Conservation (phyloP, 1,284 basidiomycete genomes). For the Sporisorium graminicola region DNA sequence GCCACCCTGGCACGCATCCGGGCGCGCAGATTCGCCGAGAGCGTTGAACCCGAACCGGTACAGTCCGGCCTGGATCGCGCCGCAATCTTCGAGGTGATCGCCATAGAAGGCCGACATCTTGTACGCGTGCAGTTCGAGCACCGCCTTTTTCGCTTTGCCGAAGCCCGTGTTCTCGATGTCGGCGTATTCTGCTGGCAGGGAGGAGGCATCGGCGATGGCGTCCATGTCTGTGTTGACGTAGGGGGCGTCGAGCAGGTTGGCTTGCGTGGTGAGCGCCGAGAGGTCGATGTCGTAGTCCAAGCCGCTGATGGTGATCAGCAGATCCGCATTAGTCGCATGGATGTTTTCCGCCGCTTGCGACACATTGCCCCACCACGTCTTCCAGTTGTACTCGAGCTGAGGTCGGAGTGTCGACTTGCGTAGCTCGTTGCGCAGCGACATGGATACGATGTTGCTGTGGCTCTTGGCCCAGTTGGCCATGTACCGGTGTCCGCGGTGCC, state of each 20-base stretch:
- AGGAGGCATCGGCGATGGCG: constrained; percentile 18
- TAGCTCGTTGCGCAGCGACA: constrained; percentile 49
- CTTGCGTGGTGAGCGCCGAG: constrained; percentile 27
- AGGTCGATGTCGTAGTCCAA: constrained; percentile 51
- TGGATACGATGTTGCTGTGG: constrained; percentile 47
- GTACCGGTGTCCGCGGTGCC: constrained; percentile 44
- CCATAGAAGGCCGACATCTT: constrained; percentile 35
- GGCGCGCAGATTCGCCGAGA: constrained; percentile 28
- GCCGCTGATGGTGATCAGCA: constrained; percentile 49
- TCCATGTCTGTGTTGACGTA: constrained; percentile 35
- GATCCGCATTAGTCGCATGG: constrained; percentile 40
- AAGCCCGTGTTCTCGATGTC: constrained; percentile 34
- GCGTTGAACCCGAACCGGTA: constrained; percentile 50
- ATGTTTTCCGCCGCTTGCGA: constrained; percentile 43
- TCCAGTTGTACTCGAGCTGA: constrained; percentile 46
- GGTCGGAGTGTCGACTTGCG: constrained; percentile 24
- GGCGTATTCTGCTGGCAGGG: constrained; percentile 22
- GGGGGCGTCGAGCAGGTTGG: constrained; percentile 30
- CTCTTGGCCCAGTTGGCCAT: constrained; percentile 50
- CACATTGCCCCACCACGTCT: constrained; percentile 45
- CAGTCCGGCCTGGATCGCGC: constrained; percentile 26
- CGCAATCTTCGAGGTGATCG: constrained; percentile 37
- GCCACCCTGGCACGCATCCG: constrained; percentile 15
- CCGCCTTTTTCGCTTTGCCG: constrained; percentile 43
- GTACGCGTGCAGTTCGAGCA: constrained; percentile 49